Evolutionary conservation across 495 filamentous ascomycete species (phyloP), one percentile per base, ranked within the genome.

Genomic region (Penicillium cinerascens): DNA sequence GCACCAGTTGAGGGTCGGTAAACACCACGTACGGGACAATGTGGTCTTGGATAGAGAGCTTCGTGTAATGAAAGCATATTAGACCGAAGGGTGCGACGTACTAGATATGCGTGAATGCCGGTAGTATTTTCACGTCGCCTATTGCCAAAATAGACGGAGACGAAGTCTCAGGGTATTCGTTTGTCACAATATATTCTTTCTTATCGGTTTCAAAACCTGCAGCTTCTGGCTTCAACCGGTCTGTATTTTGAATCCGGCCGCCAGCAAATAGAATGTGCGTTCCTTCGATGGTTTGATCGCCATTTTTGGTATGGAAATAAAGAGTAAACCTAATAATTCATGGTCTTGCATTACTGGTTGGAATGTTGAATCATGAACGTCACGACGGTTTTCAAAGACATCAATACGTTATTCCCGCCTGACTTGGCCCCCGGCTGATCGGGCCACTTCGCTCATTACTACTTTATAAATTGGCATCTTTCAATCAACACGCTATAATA

Each of bases 81-180:
- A 49, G 59, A 51, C 33, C 69, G 64, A 35, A 81, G 33, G 56
- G 81, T 76, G 45, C 79, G 77, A 48, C 77, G 64, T 79, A 81
- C 0, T 73, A 75, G 43, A 81, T 67, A 61, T 82, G 78, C 3
- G 77, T 80, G 63, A 82, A 82, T 5, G 76, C 76, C 9, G 78
- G 78, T 5, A 69, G 70, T 29, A 75, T 76, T 44, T 78, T 73
- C 33, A 74, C 72, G 49, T 82, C 78, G 44, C 79, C 78, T 4
- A 82, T 49, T 5, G 68, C 75, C 51, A 69, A 82, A 23, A 81
- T 61, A 22, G 64, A 64, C 10, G 63, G 54, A 0, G 56, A 80
- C 71, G 27, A 55, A 64, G 15, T 29, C 10, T 29, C 27, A 8
- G 9, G 27, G 27, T 29, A 29, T 29, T 69, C 60, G 39, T 72